Conservation (phyloP, 768 basidiomycete species). For the Collybia nuda region DNA sequence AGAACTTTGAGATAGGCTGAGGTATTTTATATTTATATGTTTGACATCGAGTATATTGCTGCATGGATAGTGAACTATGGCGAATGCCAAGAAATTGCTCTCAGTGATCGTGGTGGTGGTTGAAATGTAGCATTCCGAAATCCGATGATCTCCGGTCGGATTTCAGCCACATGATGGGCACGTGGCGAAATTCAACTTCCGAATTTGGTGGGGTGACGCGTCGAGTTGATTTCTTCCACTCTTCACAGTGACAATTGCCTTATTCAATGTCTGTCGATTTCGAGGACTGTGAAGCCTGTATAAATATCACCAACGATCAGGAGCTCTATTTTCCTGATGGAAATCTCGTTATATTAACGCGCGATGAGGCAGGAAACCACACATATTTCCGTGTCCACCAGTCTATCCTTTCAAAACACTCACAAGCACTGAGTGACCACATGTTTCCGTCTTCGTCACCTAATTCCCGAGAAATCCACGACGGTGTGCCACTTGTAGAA, state of each 20-base stretch:
- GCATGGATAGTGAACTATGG: no score
- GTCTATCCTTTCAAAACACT: conserved; percentile 25
- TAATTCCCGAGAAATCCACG: conserved; percentile 17
- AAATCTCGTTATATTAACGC: conserved; percentile 23
- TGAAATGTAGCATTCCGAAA: no score
- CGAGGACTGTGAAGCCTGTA: conserved; percentile 16
- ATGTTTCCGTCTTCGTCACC: conserved; percentile 15
- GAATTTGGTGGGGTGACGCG: conserved; percentile 4
- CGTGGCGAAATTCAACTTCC: neutral
- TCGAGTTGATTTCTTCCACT: neutral
- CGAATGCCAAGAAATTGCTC: no score
- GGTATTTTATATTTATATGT: no score
- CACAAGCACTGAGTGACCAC: conserved; percentile 23
- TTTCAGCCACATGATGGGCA: neutral
- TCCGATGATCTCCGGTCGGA: no score
- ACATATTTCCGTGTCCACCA: conserved; percentile 25
- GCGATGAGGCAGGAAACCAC: conserved; percentile 21
- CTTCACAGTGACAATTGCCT: conserved; percentile 12
- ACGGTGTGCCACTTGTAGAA: conserved; percentile 23
- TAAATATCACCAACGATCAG: conserved; percentile 23
- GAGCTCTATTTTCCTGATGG: conserved; percentile 24
- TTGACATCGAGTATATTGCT: no score
- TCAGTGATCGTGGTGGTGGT: no score
- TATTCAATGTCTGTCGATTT: conserved; percentile 15
- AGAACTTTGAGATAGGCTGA: no score